Evolutionary conservation across 441 rosid genomes (phyloP).

Genomic region (Raphanus hybrid): DNA sequence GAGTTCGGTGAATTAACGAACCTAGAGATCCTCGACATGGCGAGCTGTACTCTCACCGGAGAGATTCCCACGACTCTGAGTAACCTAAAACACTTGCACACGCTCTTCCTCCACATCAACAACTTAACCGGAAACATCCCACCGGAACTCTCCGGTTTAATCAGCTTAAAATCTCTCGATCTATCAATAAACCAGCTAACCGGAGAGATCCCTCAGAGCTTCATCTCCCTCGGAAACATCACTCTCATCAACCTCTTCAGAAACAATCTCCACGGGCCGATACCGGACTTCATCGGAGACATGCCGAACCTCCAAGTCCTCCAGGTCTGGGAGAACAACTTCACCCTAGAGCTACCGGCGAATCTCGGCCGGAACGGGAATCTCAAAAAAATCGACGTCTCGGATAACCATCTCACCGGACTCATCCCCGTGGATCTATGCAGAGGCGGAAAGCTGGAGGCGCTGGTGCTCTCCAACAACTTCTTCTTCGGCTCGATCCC

Average conservation of each 20-base stretch:
- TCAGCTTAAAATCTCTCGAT: conserved; percentile 73
- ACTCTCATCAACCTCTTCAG: conserved; percentile 66
- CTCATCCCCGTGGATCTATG: conserved; percentile 69
- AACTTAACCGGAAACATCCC: conserved; percentile 71
- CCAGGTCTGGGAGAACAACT: conserved; percentile 80
- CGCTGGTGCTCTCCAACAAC: conserved; percentile 65
- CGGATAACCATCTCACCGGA: conserved; percentile 77
- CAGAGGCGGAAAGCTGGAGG: conserved; percentile 56
- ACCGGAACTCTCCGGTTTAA: conserved; percentile 61
- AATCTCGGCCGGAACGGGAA: conserved; percentile 73
- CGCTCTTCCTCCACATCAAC: conserved; percentile 78
- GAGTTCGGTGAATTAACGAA: conserved; percentile 66
- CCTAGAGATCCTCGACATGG: conserved; percentile 70
- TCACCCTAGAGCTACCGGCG: conserved; percentile 64
- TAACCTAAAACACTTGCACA: conserved; percentile 56
- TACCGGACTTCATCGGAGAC: conserved; percentile 74
- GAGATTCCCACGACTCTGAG: conserved; percentile 70
- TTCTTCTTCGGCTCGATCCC: conserved; percentile 80
- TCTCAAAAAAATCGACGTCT: conserved; percentile 63
- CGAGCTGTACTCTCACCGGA: conserved; percentile 64
- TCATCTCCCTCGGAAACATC: conserved; percentile 50
- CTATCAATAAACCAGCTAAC: conserved; percentile 63
- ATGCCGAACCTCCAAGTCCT: conserved; percentile 68
- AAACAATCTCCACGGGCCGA: conserved; percentile 63
- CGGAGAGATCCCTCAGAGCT: conserved; percentile 78